A percentile compares a stretch with the other conserved stretches of the same genome.
These are phyloP conservation scores for Tetradesmus obliquus DNA, from an alignment of 139 green algal genomes.

Conservation along the genomic window DNA sequence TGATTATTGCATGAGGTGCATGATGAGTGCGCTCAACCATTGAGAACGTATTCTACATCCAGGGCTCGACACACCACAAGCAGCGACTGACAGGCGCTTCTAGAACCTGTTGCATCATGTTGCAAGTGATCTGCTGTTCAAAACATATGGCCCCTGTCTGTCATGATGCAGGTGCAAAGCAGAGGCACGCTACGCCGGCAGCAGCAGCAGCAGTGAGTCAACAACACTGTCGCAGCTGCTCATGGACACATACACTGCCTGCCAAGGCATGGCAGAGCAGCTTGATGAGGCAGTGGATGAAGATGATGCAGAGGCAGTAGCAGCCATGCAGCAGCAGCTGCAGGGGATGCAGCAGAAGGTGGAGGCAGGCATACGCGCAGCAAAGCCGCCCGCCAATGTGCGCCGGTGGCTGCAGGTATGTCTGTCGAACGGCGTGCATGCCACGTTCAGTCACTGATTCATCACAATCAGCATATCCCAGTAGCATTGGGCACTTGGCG, in stretches of 20 bases:
- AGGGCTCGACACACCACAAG: no score
- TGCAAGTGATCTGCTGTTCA: no score
- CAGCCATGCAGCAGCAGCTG: slow-evolving; percentile 41
- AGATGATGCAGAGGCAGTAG: slow-evolving; percentile 31
- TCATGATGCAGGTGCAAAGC: slow-evolving; percentile 32
- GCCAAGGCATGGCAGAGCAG: slow-evolving; percentile 3
- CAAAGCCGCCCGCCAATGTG: slow-evolving; percentile 29
- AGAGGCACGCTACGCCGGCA: slow-evolving; percentile 22
- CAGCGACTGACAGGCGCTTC: no score
- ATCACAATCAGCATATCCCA: no score
- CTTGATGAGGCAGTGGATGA: slow-evolving; percentile 35
- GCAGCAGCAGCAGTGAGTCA: not conserved
- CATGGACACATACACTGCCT: not conserved
- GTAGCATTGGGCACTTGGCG: no score
- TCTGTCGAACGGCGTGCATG: not conserved
- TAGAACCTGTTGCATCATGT: no score
- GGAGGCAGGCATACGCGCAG: slow-evolving; percentile 43
- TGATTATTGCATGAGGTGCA: no score
- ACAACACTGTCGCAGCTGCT: not conserved
- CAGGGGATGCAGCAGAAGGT: slow-evolving; percentile 32
- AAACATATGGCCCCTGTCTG: no score
- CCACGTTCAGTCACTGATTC: no score
- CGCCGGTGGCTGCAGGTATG: slow-evolving; percentile 55
- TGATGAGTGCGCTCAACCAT: no score
- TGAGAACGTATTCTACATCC: no score